Conservation (phyloP, 2,329 filamentous ascomycete species). For the Chrysosporium queenslandicum region DNA sequence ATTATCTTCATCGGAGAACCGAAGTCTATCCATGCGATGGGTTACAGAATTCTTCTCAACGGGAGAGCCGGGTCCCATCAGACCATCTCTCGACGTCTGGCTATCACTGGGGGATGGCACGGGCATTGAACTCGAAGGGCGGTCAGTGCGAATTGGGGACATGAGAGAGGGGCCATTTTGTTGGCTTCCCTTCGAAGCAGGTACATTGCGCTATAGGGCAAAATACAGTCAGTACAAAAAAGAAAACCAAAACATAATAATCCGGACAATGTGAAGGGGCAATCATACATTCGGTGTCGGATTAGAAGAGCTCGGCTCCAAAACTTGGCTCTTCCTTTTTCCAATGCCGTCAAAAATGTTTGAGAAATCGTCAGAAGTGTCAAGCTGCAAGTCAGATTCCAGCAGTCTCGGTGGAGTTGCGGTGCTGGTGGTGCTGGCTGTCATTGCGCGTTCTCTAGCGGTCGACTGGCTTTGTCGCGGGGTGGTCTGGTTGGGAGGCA, state of each 20-base stretch:
- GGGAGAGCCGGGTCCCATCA: constrained; percentile 31
- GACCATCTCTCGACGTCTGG: constrained; percentile 41
- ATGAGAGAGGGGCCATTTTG: constrained; percentile 24
- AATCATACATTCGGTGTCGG: constrained; percentile 8
- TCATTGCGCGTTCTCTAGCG: constrained; percentile 40
- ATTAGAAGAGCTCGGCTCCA: constrained; percentile 18
- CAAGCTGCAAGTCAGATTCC: constrained; percentile 37
- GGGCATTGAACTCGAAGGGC: constrained; percentile 36
- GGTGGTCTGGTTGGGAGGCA: constrained; percentile 18
- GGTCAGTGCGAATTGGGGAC: constrained; percentile 38
- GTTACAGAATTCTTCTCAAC: constrained; percentile 4
- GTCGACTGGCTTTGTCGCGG: constrained; percentile 17
- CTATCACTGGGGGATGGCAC: constrained; percentile 46
- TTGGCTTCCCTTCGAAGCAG: constrained; percentile 15
- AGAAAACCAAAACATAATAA: not conserved
- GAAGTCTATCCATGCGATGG: not conserved
- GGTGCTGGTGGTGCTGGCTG: constrained; percentile 43
- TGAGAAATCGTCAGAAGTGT: constrained; percentile 38
- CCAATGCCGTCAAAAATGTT: constrained; percentile 44
- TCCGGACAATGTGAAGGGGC: not conserved
- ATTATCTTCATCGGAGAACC: constrained; percentile 6
- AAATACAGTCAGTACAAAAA: not conserved
- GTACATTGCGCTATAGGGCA: not conserved
- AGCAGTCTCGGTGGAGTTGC: constrained; percentile 43
- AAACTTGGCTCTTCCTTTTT: constrained; percentile 25